phyloP scores from a whole-genome alignment of 495 filamentous ascomycete genomes.

The Penicillium chermesinum region DNA sequence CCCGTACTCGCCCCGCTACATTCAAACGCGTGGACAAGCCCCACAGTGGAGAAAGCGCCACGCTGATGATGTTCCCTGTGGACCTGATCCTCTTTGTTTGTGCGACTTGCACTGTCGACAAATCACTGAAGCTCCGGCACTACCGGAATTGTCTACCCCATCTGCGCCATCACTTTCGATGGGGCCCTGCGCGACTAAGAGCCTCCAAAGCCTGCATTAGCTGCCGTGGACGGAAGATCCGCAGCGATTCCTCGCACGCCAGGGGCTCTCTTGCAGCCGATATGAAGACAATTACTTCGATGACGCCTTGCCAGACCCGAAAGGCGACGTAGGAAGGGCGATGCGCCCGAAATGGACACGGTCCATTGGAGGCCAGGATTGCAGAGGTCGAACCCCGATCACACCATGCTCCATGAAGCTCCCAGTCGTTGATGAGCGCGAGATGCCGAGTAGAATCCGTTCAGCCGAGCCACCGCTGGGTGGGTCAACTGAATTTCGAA shows the following conservation, averaged over 20 bases:
- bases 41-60: neutral
- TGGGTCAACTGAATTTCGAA: conserved; percentile 68
- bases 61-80: neutral
- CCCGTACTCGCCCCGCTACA: neutral
- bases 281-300: neutral
- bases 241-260: neutral
- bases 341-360: neutral
- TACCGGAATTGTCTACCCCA: no score
- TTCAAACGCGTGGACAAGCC: neutral
- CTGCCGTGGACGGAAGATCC: neutral
- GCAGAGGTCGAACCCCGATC: neutral
- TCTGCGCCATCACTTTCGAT: neutral
- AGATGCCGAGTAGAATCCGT: conserved; percentile 79
- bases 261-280: neutral
- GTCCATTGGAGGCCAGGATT: neutral
- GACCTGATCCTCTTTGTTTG: no score
- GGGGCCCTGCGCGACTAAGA: neutral
- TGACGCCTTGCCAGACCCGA: neutral
- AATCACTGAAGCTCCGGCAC: no score
- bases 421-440: conserved; percentile 66
- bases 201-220: neutral
- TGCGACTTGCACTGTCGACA: no score
- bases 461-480: conserved; percentile 69
- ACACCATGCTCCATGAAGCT: neutral
- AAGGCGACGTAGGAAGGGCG: neutral